Evolutionary conservation across 202 grass and related monocot genomes (phyloP).

Genomic region (Setaria viridis): DNA sequence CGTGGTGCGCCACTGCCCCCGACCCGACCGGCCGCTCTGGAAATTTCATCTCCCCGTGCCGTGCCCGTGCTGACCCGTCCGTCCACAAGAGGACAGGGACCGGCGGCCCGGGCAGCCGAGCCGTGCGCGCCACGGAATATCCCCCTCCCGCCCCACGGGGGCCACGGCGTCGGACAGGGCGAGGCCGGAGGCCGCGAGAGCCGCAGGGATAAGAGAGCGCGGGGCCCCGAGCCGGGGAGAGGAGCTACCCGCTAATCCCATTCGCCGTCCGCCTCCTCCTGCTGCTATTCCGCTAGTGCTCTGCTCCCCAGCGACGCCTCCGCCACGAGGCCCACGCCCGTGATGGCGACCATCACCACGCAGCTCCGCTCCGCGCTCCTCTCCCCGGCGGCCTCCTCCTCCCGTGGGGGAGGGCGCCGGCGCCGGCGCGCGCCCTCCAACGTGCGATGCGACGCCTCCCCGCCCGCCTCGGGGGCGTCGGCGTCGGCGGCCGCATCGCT

Average conservation of each 20-base stretch:
- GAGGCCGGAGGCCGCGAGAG: not conserved
- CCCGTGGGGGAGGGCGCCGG: slow-evolving; percentile 7
- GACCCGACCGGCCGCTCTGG: not conserved
- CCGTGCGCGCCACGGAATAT: slow-evolving; percentile 44
- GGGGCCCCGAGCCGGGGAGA: not conserved
- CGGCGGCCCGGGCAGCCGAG: not conserved
- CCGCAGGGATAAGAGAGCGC: slow-evolving; percentile 20
- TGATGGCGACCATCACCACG: slow-evolving; percentile 60
- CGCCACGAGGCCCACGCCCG: not conserved
- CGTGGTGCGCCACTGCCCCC: not conserved
- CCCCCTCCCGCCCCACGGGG: not conserved
- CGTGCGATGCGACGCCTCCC: slow-evolving; percentile 66
- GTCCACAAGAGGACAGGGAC: slow-evolving; percentile 13
- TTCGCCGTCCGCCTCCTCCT: slow-evolving; percentile 20
- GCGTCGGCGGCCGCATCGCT: slow-evolving; percentile 41
- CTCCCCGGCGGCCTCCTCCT: slow-evolving; percentile 39
- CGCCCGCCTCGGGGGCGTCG: not conserved
- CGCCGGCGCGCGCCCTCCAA: slow-evolving; percentile 36
- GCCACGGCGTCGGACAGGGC: not conserved
- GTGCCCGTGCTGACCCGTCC: not conserved
- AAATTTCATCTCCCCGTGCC: not conserved
- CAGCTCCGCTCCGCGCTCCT: slow-evolving; percentile 56
- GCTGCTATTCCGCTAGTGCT: not conserved
- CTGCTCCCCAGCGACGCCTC: not conserved
- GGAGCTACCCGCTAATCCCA: not conserved